A percentile compares a stretch with the other conserved stretches of the same genome.
These are phyloP conservation scores for Pichia sp. DNA, from an alignment of 1,139 yeast genomes.

Conservation along the genomic window DNA sequence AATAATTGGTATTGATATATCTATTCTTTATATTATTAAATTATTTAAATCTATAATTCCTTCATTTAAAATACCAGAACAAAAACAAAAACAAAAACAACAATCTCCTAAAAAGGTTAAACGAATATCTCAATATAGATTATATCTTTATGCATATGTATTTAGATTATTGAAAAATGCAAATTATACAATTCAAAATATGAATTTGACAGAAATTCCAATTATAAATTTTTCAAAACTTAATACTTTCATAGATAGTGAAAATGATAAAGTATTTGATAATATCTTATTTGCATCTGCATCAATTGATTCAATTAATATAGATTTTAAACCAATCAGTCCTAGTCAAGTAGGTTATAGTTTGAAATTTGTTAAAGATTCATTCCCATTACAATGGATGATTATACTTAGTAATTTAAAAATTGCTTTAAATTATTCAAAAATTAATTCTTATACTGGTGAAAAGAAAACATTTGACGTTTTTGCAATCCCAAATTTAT, in stretches of 20 bases:
- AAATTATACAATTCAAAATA: constrained; percentile 13
- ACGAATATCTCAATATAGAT: background rate
- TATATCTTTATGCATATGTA: constrained; percentile 13
- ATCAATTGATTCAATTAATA: constrained; percentile 30
- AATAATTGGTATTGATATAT: constrained; percentile 17
- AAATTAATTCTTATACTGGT: constrained; percentile 18
- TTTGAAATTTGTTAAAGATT: constrained; percentile 44
- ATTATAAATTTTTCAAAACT: constrained; percentile 9
- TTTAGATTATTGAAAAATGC: constrained; percentile 17
- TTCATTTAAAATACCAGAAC: background rate
- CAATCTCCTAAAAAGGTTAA: background rate
- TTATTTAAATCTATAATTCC: constrained; percentile 6
- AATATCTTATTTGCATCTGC: constrained; percentile 30
- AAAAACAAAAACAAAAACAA: background rate
- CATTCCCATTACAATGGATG: constrained; percentile 48
- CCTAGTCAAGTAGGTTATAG: constrained; percentile 54
- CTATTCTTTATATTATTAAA: constrained; percentile 21
- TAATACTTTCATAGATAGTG: background rate
- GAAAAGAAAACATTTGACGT: constrained; percentile 32
- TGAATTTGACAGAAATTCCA: constrained; percentile 21
- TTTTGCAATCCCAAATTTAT: constrained; percentile 46
- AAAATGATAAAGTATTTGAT: constrained; percentile 10
- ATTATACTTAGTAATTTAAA: constrained; percentile 37
- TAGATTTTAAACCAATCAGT: constrained; percentile 32
- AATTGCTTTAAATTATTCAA: constrained; percentile 34